phyloP scores from a whole-genome alignment of 176 grass and related monocot genomes.

The Aegilops bicornis region DNA sequence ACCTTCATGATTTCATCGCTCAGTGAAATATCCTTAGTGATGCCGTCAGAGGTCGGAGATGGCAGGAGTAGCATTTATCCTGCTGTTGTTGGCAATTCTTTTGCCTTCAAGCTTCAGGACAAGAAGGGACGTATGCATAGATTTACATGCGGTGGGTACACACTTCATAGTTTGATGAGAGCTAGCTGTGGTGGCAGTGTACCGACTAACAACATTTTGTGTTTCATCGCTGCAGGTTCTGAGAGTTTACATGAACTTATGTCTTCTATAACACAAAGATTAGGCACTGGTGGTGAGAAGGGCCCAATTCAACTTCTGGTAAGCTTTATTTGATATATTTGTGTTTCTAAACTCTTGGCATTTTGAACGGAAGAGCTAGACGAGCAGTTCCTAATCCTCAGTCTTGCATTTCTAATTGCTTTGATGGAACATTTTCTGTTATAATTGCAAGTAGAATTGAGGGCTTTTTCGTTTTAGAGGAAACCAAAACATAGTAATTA shows the following conservation, averaged over 20 bases:
- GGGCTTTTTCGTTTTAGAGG: too few species aligned
- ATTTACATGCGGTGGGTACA: constrained; percentile 80
- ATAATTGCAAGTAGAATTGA: constrained; percentile 7
- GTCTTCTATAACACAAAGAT: constrained; percentile 56
- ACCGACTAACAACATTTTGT: constrained; percentile 21
- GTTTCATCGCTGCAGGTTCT: constrained; percentile 40
- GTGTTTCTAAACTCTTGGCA: neutral
- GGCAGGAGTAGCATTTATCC: constrained; percentile 57
- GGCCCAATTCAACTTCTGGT: constrained; percentile 78
- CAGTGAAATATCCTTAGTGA: constrained; percentile 75
- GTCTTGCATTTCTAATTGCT: neutral
- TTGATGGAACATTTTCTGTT: neutral
- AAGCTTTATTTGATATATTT: constrained; percentile 22
- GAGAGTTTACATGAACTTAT: constrained; percentile 70
- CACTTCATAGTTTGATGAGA: constrained; percentile 18
- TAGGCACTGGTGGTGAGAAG: constrained; percentile 44
- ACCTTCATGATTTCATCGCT: constrained; percentile 19
- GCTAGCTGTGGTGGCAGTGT: neutral
- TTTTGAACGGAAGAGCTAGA: neutral
- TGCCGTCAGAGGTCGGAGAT: constrained; percentile 67
- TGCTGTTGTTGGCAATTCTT: constrained; percentile 67
- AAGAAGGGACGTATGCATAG: constrained; percentile 78
- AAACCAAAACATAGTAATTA: too few species aligned
- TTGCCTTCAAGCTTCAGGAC: constrained; percentile 81
- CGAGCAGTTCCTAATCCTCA: constrained; percentile 11